Conservation (phyloP, 2,329 filamentous ascomycete species). For the Lasiodiplodia citricola region DNA sequence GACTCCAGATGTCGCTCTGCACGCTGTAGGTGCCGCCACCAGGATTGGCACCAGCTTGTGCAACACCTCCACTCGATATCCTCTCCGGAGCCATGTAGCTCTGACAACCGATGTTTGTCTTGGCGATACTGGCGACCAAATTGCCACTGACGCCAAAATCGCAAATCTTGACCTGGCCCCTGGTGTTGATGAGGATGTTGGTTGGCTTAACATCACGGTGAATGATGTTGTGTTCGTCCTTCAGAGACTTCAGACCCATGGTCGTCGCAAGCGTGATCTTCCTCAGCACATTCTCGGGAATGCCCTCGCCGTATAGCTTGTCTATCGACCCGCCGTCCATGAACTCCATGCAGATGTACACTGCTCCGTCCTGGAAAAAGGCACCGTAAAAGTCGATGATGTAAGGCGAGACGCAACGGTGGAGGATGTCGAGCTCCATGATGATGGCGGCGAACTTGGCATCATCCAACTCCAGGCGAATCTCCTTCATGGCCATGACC, state of each 20-base stretch:
- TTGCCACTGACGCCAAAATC: conserved; percentile 98
- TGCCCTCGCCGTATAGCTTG: conserved; percentile 88
- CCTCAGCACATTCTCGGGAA: conserved; percentile 84
- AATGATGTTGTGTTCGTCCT: conserved; percentile 99
- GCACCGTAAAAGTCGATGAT: conserved; percentile 99
- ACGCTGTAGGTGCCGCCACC: conserved; percentile 91
- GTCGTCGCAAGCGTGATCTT: conserved; percentile 92
- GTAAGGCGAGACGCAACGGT: conserved; percentile 92
- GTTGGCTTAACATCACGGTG: conserved; percentile 98
- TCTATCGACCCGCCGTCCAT: conserved; percentile 99
- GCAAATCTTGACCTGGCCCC: conserved; percentile 95
- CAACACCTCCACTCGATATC: conserved; percentile 84
- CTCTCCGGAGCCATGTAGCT: conserved; percentile 99
- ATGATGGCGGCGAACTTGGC: conserved; percentile 96
- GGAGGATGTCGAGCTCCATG: conserved; percentile 95
- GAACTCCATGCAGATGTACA: conserved; percentile 99
- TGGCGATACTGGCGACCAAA: conserved; percentile 94
- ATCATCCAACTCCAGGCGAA: conserved; percentile 92
- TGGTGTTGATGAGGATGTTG: conserved; percentile 92
- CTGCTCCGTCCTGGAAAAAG: conserved; percentile 97
- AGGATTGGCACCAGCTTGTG: conserved; percentile 69
- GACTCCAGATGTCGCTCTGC: conserved; percentile 96
- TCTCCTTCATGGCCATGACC: conserved; percentile 99
- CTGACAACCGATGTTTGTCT: conserved; percentile 98
- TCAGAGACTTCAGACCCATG: conserved; percentile 88